Percentiles rank a stretch among this genome's conserved stretches.
These are phyloP conservation scores for Hanseniaspora pseudoguilliermondii DNA, from an alignment of 805 yeast species.

Conservation along the genomic window DNA sequence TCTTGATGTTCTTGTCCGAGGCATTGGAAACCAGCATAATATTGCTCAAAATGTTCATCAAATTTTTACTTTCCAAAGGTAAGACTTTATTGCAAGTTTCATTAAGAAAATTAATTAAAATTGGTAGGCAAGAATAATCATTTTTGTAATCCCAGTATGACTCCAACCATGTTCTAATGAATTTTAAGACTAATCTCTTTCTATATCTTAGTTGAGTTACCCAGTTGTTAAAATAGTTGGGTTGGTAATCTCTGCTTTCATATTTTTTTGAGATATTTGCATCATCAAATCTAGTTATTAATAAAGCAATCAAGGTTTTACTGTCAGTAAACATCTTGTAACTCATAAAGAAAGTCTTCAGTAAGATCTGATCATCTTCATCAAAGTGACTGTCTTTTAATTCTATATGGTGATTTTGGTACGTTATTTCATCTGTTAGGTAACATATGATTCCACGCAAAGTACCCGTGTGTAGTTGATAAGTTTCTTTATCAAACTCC, in stretches of 20 bases:
- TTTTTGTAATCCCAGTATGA: constrained; percentile 65
- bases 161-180: constrained; percentile 77
- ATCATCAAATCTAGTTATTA: constrained; percentile 54
- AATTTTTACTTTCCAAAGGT: constrained; percentile 52
- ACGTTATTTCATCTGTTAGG: constrained; percentile 38
- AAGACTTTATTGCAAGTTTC: constrained; percentile 52
- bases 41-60: constrained; percentile 51
- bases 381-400: constrained; percentile 28
- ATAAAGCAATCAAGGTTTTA: constrained; percentile 51
- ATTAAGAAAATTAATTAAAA: constrained; percentile 64
- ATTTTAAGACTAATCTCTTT: constrained; percentile 51
- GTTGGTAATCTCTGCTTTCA: constrained; percentile 25
- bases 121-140: constrained; percentile 53
- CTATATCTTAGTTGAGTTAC: constrained; percentile 43
- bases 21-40: constrained; percentile 32
- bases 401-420: constrained; percentile 42
- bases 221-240: constrained; percentile 7
- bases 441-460: constrained; percentile 29
- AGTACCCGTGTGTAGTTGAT: constrained; percentile 13
- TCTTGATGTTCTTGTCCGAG: constrained; percentile 17
- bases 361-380: constrained; percentile 54
- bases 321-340: constrained; percentile 62
- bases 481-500: constrained; percentile 32
- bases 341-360: constrained; percentile 63
- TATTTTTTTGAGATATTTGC: constrained; percentile 28